Evolutionary conservation across 192 early-diverging fungal species (phyloP).

Genomic region (Gigaspora rosea): DNA sequence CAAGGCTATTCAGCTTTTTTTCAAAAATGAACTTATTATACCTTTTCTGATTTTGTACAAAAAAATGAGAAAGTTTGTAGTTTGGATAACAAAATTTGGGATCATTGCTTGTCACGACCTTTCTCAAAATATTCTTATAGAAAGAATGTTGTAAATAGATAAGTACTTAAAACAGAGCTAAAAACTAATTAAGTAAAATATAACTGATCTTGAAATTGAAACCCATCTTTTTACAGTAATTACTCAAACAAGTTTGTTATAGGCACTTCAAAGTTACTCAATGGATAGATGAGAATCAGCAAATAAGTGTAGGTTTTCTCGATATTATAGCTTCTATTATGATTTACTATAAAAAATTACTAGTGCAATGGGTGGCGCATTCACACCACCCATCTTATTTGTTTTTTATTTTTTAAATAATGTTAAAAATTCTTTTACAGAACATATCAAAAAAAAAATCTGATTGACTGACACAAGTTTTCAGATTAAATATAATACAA

Average conservation of each 20-base stretch:
- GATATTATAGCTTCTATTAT: no score
- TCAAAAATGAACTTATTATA: not conserved
- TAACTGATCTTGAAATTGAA: conserved; percentile 6
- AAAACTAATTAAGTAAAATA: conserved; percentile 9
- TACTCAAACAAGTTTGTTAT: conserved; percentile 10
- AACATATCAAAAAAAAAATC: no score
- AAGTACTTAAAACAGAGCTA: not conserved
- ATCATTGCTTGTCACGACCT: conserved; percentile 6
- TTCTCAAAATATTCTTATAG: conserved; percentile 25
- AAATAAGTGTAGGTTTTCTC: not conserved
- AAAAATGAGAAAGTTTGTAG: not conserved
- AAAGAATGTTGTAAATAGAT: conserved; percentile 1
- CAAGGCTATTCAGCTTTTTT: conserved; percentile 21
- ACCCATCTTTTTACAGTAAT: not conserved
- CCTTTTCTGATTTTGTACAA: no score
- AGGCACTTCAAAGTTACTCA: conserved; percentile 10
- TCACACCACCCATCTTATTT: no score
- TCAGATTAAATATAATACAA: no score
- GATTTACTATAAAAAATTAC: no score
- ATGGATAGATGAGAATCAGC: conserved; percentile 20
- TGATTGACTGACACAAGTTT: no score
- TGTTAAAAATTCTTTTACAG: no score
- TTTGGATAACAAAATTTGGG: not conserved
- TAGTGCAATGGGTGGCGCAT: no score
- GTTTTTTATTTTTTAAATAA: no score